Base-by-base conservation (phyloP, 2,329 filamentous ascomycete species). In the Aspergillus pseudoviridinutans region DNA sequence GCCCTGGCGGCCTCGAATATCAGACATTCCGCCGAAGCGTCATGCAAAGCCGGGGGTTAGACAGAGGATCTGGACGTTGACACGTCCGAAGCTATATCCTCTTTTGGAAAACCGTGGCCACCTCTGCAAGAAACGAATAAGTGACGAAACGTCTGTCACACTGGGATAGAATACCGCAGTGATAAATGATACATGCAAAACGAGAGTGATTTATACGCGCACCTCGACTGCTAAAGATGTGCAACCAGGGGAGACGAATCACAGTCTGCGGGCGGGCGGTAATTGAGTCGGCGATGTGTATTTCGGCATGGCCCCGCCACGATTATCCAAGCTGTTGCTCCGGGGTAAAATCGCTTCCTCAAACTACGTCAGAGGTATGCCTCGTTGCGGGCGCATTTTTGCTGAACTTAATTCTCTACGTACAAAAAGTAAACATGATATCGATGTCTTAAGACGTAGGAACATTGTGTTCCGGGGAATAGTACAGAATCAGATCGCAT, bases 1-100 rank as follows among this genome's bases (percentile, higher is more conserved):
- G 56, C 73, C 68, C 67, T 75, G 72, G 80, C 78, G 71, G 87
- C 88, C 68, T 57, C 55, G 64, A 52, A 60, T 50, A 58, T 51
- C 54, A 63, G 71, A 66, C 68, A 74, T 73, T 57, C 59, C 59
- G 62, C 54, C 51, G 62, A 55, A 49, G 58, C 51, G 25, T 51
- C 52, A 64, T 60, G 59, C 35, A 61, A 51, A 55, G 29, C 27
- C 35, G 32, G 38, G 27, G 54, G 35, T 12, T 10, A 25, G 24
- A 51, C 29, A n/a, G 32, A 51, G 47, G 22, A 52, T 49, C 28
- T 24, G 46, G 51, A 53, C 55, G 50, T 51, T 56, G 58, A 58
- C 50, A 60, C 46, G 60, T 62, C 54, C 53, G 38, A 62, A 58
- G 54, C 49, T 44, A 49, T 51, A 54, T 56, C 56, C 55, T 58